Evolutionary conservation across 306 rosid species (phyloP).

Genomic region (Chamaecrista fasciculata): DNA sequence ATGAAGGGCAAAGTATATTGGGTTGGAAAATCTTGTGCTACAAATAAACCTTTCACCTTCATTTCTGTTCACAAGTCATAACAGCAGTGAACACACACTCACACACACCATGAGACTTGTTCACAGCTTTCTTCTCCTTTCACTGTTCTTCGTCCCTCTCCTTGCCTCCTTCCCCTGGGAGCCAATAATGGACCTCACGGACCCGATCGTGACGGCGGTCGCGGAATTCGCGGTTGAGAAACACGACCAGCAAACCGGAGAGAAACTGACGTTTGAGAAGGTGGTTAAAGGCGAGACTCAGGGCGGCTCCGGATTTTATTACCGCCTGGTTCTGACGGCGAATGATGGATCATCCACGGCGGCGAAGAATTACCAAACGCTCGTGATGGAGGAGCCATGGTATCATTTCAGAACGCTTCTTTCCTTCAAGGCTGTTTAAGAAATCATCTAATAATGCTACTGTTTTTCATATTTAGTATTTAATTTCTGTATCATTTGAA

Average conservation of each 20-base stretch:
- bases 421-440: not conserved
- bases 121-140: not conserved
- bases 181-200: slow-evolving; percentile 41
- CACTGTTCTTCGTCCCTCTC: slow-evolving; percentile 24
- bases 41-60: no score
- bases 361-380: slow-evolving; percentile 28
- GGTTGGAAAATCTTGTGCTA: not conserved
- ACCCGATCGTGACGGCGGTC: slow-evolving; percentile 45
- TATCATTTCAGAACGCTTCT: not conserved
- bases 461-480: no score
- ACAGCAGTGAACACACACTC: no score
- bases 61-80: no score
- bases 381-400: slow-evolving; percentile 43
- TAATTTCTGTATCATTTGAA: no score
- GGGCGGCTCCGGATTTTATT: slow-evolving; percentile 48
- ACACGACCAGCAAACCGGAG: slow-evolving; percentile 33
- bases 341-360: slow-evolving; percentile 3
- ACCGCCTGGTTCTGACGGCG: slow-evolving; percentile 39
- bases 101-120: not conserved
- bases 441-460: no score
- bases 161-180: slow-evolving; percentile 17
- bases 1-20: not conserved
- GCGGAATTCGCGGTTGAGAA: slow-evolving; percentile 53
- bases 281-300: slow-evolving; percentile 46
- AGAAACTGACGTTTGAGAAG: slow-evolving; percentile 23